Percentiles rank a stretch among this genome's conserved stretches.
Conservation (phyloP, 2,329 filamentous ascomycete species). For the Cladosporium velox region DNA sequence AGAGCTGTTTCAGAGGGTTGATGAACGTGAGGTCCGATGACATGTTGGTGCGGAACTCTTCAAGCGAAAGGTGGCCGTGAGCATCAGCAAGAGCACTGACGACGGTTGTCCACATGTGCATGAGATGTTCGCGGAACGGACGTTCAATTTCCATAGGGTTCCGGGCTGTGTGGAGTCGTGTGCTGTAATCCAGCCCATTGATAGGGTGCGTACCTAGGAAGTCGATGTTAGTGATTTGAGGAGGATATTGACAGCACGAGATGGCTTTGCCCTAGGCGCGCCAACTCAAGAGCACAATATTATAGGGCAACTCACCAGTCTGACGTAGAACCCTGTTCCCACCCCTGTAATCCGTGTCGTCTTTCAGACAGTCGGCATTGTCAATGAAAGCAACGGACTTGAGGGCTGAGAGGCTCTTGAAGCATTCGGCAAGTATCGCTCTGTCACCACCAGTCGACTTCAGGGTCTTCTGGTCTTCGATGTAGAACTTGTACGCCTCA, state of each 20-base stretch:
- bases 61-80: conserved; percentile 19
- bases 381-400: conserved; percentile 23
- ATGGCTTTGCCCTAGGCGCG: not conserved
- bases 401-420: conserved; percentile 28
- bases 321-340: conserved; percentile 27
- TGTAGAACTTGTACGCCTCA: conserved; percentile 33
- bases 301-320: conserved; percentile 20
- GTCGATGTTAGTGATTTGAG: not conserved
- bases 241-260: not conserved
- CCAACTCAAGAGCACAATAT: not conserved
- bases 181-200: not conserved
- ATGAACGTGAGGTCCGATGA: not conserved
- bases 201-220: not conserved
- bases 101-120: conserved; percentile 27
- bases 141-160: not conserved
- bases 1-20: conserved; percentile 18
- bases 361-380: conserved; percentile 6
- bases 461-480: conserved; percentile 31
- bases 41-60: conserved; percentile 6
- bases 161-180: not conserved
- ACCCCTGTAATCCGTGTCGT: conserved; percentile 26
- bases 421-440: conserved; percentile 29
- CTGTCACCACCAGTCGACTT: conserved; percentile 25
- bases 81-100: conserved; percentile 25
- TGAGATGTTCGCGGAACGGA: conserved; percentile 25